Percentiles rank a stretch among this genome's conserved stretches.
Evolutionary conservation across 2,329 filamentous ascomycete genomes (phyloP).

Genomic region (Phialemoniopsis sp.): DNA sequence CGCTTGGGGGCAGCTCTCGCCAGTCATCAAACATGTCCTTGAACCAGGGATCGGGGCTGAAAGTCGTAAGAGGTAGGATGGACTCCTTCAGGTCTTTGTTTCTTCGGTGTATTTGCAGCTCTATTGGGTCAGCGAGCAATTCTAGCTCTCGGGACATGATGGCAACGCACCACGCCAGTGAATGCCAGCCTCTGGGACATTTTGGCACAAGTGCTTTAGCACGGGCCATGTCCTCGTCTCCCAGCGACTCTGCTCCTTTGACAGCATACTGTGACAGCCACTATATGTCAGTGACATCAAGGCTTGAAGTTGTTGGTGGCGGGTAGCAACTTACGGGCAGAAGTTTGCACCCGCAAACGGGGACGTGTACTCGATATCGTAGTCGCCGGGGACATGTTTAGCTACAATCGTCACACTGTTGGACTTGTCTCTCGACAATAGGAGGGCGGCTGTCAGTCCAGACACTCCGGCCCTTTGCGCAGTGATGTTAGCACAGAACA

Average conservation of each 20-base stretch:
- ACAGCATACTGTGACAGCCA: slow-evolving; percentile 40
- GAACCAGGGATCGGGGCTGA: slow-evolving; percentile 81
- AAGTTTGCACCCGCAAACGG: slow-evolving; percentile 86
- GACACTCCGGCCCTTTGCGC: slow-evolving; percentile 47
- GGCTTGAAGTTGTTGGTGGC: too few species aligned
- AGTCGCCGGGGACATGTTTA: slow-evolving; percentile 92
- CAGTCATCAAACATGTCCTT: slow-evolving; percentile 68
- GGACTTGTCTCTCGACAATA: slow-evolving; percentile 37
- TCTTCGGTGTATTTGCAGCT: too few species aligned
- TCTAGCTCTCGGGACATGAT: slow-evolving; percentile 35
- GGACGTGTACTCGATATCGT: slow-evolving; percentile 85
- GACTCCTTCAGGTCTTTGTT: too few species aligned
- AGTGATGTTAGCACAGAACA: too few species aligned
- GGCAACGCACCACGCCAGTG: slow-evolving; percentile 58
- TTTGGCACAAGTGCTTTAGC: slow-evolving; percentile 51
- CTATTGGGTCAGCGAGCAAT: too few species aligned
- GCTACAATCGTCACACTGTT: slow-evolving; percentile 40
- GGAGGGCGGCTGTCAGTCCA: slow-evolving; percentile 45
- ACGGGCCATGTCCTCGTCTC: slow-evolving; percentile 63
- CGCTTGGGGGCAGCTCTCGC: slow-evolving; percentile 50
- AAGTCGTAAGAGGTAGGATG: too few species aligned
- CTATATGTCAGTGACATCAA: too few species aligned
- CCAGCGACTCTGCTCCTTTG: slow-evolving; percentile 42
- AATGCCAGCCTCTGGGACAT: slow-evolving; percentile 73
- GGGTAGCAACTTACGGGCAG: slow-evolving; percentile 64